phyloP scores from a whole-genome alignment of 2,329 filamentous ascomycete species.

The Fusarium penzigii region DNA sequence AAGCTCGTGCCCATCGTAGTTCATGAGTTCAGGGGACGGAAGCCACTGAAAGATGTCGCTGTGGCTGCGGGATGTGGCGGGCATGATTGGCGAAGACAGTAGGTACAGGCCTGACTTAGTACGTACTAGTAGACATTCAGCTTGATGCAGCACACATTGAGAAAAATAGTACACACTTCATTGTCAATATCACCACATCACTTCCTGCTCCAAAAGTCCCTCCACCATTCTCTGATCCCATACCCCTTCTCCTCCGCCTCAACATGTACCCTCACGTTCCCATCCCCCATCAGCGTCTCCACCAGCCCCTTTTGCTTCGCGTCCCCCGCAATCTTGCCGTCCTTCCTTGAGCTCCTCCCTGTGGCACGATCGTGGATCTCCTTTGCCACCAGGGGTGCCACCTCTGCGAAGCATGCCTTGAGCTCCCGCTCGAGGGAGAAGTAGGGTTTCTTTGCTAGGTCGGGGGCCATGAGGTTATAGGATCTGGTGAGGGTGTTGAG shows the following conservation, averaged over 20 bases:
- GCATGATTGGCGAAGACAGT: no score
- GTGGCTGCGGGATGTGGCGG: no score
- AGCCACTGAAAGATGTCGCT: background rate
- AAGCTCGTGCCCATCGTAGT: background rate
- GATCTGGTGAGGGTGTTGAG: slow-evolving; percentile 80
- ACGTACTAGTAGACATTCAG: no score
- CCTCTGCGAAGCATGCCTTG: slow-evolving; percentile 77
- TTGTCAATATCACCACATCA: background rate
- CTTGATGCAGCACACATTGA: no score
- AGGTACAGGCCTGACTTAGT: no score
- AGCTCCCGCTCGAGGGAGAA: slow-evolving; percentile 83
- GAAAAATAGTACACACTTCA: no score
- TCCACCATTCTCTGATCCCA: slow-evolving; percentile 88
- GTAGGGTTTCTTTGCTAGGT: slow-evolving; percentile 91
- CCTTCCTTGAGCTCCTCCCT: slow-evolving; percentile 38
- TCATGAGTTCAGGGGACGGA: background rate
- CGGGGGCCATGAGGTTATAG: slow-evolving; percentile 94
- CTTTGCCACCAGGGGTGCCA: slow-evolving; percentile 73
- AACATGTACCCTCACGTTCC: slow-evolving; percentile 61
- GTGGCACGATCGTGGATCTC: slow-evolving; percentile 71
- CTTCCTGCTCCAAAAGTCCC: slow-evolving; percentile 64
- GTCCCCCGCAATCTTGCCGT: slow-evolving; percentile 31
- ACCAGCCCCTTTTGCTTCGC: slow-evolving; percentile 53
- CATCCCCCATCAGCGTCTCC: slow-evolving; percentile 54
- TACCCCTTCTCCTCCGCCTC: slow-evolving; percentile 78